Base-by-base conservation (phyloP, 192 early-diverging fungal genomes). In the Entophlyctis luteolus region DNA sequence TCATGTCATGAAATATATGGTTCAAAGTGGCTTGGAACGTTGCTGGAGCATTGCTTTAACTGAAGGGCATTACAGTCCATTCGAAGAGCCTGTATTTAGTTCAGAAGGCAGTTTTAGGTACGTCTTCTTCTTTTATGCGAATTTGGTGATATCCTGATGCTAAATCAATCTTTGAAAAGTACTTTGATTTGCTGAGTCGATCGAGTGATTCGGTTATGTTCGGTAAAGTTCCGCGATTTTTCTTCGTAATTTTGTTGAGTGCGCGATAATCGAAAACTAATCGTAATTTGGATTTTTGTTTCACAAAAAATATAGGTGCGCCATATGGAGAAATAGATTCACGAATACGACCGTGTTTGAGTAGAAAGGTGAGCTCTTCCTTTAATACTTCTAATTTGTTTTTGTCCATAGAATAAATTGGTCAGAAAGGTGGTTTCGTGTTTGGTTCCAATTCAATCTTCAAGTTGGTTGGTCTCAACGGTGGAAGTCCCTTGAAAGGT, bases 211-310 rank as follows among this genome's bases (percentile, higher is more conserved):
- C n/a, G n/a, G n/a, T n/a, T n/a, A n/a, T n/a, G n/a, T n/a, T n/a
- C n/a, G n/a, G n/a, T n/a, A n/a, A n/a, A n/a, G n/a, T n/a, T n/a
- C n/a, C n/a, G n/a, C n/a, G n/a, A n/a, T n/a, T n/a, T n/a, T n/a
- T n/a, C n/a, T n/a, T n/a, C n/a, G n/a, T n/a, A n/a, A n/a, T n/a
- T n/a, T n/a, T n/a, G n/a, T n/a, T n/a, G n/a, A n/a, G n/a, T n/a
- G n/a, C n/a, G n/a, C n/a, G n/a, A n/a, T n/a, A n/a, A n/a, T 70
- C 68, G 33, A 70, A 70, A 22, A 70, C 68, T 38, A 70, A 39
- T 27, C 60, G 3, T 8, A 62, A 31, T 59, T 70, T 70, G 56
- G 46, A 55, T 18, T 42, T 54, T 22, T 66, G 59, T 49, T 62
- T 46, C 5, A 68, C 59, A 29, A 45, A 68, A 32, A 68, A 68